Percentiles rank a stretch among this genome's conserved stretches.
phyloP scores from a whole-genome alignment of 192 early-diverging fungal genomes.

The Polychytrium aggregatum region DNA sequence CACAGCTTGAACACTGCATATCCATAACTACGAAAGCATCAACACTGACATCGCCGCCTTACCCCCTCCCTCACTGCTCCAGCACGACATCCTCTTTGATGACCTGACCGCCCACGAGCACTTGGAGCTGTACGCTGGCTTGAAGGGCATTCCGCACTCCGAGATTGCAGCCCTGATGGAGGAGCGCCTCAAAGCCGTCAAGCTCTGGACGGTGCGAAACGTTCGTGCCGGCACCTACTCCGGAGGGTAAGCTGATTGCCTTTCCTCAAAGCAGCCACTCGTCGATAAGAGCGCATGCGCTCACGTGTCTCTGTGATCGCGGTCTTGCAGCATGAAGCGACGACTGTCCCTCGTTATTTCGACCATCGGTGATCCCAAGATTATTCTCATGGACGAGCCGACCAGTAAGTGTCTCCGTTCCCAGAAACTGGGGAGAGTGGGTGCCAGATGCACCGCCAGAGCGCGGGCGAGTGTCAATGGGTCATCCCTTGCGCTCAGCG shows the following conservation, averaged over 20 bases:
- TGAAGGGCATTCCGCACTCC: conserved; percentile 54
- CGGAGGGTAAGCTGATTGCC: conserved; percentile 25
- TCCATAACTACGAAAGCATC: no score
- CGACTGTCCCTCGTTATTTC: conserved; percentile 60
- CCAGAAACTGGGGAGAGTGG: no score
- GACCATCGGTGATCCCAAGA: conserved; percentile 57
- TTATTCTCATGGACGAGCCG: conserved; percentile 62
- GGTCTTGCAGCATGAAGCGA: conserved; percentile 60
- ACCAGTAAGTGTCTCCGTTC: no score
- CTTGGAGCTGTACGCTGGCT: conserved; percentile 58
- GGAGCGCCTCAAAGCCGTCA: conserved; percentile 56
- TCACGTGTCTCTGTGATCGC: conserved; percentile 5
- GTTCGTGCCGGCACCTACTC: conserved; percentile 54
- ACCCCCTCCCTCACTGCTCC: no score
- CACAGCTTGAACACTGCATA: no score
- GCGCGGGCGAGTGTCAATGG: no score
- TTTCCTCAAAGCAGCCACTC: no score
- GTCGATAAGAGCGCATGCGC: background rate
- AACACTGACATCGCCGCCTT: no score
- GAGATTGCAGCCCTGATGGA: conserved; percentile 39
- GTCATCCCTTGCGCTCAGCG: no score
- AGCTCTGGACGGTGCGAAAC: conserved; percentile 53
- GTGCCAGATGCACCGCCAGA: no score
- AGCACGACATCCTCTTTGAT: conserved; percentile 62
- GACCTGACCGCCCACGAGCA: conserved; percentile 66